A percentile compares a stretch with the other conserved stretches of the same genome.
Evolutionary conservation across 2,329 filamentous ascomycete genomes (phyloP).

Genomic region (Metarhizium brunneum): DNA sequence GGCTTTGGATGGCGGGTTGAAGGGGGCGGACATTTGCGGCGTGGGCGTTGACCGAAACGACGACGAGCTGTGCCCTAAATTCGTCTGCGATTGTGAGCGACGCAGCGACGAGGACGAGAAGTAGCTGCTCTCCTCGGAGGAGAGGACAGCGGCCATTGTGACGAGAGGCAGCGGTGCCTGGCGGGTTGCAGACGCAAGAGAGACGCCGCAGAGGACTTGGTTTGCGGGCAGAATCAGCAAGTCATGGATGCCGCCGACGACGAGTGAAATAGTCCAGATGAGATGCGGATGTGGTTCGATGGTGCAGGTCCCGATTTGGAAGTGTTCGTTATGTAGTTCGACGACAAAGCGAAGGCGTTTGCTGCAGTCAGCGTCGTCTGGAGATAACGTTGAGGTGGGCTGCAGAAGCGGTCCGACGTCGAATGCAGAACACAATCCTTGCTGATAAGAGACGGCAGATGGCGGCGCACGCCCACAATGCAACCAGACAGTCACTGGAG

Average conservation of each 20-base stretch:
- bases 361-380: background rate
- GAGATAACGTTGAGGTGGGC: background rate
- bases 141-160: slow-evolving; percentile 47
- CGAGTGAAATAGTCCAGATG: background rate
- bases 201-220: background rate
- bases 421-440: background rate
- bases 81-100: slow-evolving; percentile 52
- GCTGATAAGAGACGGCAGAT: background rate
- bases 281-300: no score
- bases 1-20: slow-evolving; percentile 30
- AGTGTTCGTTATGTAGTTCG: no score
- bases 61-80: slow-evolving; percentile 36
- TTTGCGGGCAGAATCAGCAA: background rate
- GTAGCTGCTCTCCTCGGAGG: slow-evolving; percentile 47
- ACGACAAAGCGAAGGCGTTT: background rate
- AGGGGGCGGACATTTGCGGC: slow-evolving; percentile 32
- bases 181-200: background rate
- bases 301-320: no score
- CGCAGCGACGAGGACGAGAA: slow-evolving; percentile 45
- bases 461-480: no score
- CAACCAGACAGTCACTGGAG: no score
- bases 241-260: background rate
- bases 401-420: background rate
- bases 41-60: slow-evolving; percentile 35
- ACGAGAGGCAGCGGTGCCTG: slow-evolving; percentile 2